Base-by-base conservation (phyloP, 2,329 filamentous ascomycete species). In the Colletotrichum godetiae region DNA sequence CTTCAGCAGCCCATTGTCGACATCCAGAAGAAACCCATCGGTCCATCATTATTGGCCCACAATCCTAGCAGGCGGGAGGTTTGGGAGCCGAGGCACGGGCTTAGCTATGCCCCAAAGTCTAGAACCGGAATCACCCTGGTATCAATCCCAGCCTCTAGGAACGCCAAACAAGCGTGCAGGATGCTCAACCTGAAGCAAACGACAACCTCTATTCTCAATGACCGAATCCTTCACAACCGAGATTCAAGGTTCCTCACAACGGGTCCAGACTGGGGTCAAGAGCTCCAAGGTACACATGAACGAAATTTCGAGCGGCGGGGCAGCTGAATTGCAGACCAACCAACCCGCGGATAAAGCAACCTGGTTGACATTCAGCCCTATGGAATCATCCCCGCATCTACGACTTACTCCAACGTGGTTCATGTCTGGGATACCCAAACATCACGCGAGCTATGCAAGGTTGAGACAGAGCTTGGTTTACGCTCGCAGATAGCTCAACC, bases 351-450 rank as follows among this genome's bases (percentile, higher is more conserved):
- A 37, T 5, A 37, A 15, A 42, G 22, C 33, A 15, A 35, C 52
- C 13, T 31, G 33, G 19, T 65, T 15, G 13, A 65, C 6, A 12
- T 33, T 57, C 71, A 73, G 71, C 67, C 71, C 71, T 70, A 66
- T 42, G 49, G 27, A 64, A 29, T 12, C 33, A 27, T 58, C 58
- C 46, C 59, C 66, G 19, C 66, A 67, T 60, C 64, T 29, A 22
- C 59, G 49, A 61, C 42, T 66, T 49, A 57, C 49, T 13, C n/a
- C n/a, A 67, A 57, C 27, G 19, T 29, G 53, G 27, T 13, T 57
- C 10, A 22, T 46, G 35, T 60, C 57, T 55, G 31, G 52, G 46
- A 46, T n/a, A 35, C 53, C 46, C 59, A n/a, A 24, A 53, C 55
- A 49, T 42, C 52, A 42, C 46, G 31, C n/a, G 33, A 59, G 33